Conservation (phyloP, 495 filamentous ascomycete genomes). For the Aspergillus mulundensis region DNA sequence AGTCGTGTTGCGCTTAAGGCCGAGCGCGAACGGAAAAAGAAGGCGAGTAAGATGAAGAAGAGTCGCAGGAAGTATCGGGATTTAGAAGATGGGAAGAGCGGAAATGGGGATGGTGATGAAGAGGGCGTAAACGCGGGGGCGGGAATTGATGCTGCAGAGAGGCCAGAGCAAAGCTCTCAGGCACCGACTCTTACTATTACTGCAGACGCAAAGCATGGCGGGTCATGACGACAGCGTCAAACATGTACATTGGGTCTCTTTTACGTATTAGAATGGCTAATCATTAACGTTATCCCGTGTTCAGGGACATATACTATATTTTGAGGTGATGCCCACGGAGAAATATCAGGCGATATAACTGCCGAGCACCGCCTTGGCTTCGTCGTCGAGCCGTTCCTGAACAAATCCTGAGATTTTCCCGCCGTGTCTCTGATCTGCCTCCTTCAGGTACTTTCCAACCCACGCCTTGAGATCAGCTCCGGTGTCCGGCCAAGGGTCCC, state of each 20-base stretch:
- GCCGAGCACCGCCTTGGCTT: conserved; percentile 51
- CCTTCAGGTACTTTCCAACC: conserved; percentile 69
- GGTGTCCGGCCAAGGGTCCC: conserved; percentile 80
- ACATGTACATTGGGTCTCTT: too few relatives aligned
- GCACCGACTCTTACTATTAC: neutral
- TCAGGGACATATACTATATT: neutral
- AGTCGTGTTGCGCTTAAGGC: conserved; percentile 55
- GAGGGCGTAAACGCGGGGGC: neutral
- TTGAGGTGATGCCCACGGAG: neutral
- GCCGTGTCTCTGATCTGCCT: conserved; percentile 51
- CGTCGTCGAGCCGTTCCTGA: conserved; percentile 52
- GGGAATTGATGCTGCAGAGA: neutral
- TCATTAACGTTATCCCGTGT: neutral
- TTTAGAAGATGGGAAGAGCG: conserved; percentile 47
- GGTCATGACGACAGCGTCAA: neutral
- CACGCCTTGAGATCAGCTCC: conserved; percentile 68
- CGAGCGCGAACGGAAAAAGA: conserved; percentile 54
- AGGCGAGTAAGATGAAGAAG: conserved; percentile 65
- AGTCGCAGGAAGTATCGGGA: conserved; percentile 59
- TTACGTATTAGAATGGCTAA: neutral
- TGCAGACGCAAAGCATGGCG: neutral
- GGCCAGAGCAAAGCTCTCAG: neutral
- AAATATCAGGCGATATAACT: conserved; percentile 50
- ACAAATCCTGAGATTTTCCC: conserved; percentile 56
- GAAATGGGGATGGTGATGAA: conserved; percentile 26